Conservation (phyloP, 441 rosid species). For the Arabidopsis lyrata region DNA sequence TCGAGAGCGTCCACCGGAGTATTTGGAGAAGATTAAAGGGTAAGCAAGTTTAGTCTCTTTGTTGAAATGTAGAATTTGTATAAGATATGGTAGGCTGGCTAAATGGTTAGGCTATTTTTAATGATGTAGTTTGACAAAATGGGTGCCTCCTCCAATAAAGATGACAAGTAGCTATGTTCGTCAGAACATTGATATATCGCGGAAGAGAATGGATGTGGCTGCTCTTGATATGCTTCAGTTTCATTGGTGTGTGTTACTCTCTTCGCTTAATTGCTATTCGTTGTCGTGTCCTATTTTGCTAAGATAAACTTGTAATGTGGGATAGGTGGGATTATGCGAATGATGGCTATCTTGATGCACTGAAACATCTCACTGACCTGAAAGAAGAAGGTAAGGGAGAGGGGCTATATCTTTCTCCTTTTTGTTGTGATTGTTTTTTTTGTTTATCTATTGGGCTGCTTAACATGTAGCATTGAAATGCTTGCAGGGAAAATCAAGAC, state of each 20-base stretch:
- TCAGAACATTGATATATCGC: slow-evolving; percentile 71
- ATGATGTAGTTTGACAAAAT: slow-evolving; percentile 84
- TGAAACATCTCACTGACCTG: slow-evolving; percentile 86
- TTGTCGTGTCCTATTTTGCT: background rate
- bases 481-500: slow-evolving; percentile 68
- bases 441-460: slow-evolving; percentile 40
- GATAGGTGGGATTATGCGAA: slow-evolving; percentile 97
- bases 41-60: slow-evolving; percentile 36
- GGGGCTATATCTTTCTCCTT: slow-evolving; percentile 17
- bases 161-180: slow-evolving; percentile 80
- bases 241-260: slow-evolving; percentile 69
- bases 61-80: background rate
- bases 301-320: background rate
- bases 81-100: background rate
- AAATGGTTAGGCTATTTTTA: slow-evolving; percentile 26
- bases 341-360: slow-evolving; percentile 87
- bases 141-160: slow-evolving; percentile 98
- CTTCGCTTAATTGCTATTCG: background rate
- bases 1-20: slow-evolving; percentile 78
- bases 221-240: slow-evolving; percentile 97
- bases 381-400: slow-evolving; percentile 75
- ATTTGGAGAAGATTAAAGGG: slow-evolving; percentile 81
- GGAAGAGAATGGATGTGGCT: slow-evolving; percentile 96
- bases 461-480: slow-evolving; percentile 35
- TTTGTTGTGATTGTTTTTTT: slow-evolving; percentile 29